phyloP scores from a whole-genome alignment of 345 rosid species.

The Aquilaria yunnanensis region DNA sequence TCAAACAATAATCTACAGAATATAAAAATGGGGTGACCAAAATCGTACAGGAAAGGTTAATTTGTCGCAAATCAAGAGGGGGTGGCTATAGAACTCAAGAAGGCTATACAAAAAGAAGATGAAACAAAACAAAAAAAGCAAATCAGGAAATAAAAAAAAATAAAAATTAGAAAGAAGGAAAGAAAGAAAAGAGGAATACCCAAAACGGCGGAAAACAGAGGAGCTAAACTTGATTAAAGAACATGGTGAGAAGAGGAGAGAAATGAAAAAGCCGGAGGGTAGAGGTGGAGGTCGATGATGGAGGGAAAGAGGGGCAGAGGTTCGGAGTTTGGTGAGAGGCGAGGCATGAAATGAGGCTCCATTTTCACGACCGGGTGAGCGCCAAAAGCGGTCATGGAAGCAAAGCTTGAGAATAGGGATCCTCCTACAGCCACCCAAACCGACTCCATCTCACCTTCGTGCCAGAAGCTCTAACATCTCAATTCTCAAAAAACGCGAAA shows the following conservation, averaged over 20 bases:
- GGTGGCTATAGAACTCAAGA: too few species aligned
- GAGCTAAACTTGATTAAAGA: slow-evolving; percentile 11
- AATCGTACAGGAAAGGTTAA: too few species aligned
- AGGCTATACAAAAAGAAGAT: background rate
- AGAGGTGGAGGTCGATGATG: slow-evolving; percentile 8
- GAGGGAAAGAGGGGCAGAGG: slow-evolving; percentile 15
- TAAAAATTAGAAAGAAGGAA: background rate
- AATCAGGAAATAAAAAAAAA: background rate
- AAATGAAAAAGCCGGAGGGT: slow-evolving; percentile 17
- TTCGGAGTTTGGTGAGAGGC: slow-evolving; percentile 12
- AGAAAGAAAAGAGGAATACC: slow-evolving; percentile 18
- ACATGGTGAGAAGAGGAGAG: slow-evolving; percentile 10
- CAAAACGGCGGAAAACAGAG: slow-evolving; percentile 29
- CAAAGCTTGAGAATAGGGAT: slow-evolving; percentile 47
- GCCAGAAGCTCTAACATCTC: too few species aligned
- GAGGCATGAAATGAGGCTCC: slow-evolving; percentile 32
- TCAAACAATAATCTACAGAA: background rate
- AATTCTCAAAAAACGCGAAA: too few species aligned
- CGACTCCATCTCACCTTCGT: slow-evolving; percentile 9
- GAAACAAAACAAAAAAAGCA: background rate
- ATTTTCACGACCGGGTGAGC: slow-evolving; percentile 48
- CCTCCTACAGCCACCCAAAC: slow-evolving; percentile 20
- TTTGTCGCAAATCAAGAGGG: too few species aligned
- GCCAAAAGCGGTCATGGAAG: slow-evolving; percentile 37
- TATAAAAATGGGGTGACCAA: too few species aligned